These are phyloP conservation scores for Syzygium aromaticum DNA, from an alignment of 345 rosid species.

Conservation along the genomic window DNA sequence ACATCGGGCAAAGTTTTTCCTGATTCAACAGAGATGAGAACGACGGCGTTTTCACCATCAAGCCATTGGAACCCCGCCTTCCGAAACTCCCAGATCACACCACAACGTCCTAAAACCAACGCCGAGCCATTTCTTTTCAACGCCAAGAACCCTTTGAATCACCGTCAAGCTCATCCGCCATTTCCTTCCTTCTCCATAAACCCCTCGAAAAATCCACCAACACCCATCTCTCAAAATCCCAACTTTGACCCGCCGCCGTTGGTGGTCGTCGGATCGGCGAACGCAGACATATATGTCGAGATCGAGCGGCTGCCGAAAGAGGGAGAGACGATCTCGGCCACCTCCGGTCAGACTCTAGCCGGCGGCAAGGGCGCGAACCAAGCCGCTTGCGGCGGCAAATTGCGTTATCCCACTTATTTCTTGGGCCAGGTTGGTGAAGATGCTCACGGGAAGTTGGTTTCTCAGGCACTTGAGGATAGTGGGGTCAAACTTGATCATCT, in stretches of 20 bases:
- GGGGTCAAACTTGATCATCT: slow-evolving; percentile 61
- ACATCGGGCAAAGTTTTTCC: background rate
- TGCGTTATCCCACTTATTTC: slow-evolving; percentile 70
- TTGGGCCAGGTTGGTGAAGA: slow-evolving; percentile 80
- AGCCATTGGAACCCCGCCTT: background rate
- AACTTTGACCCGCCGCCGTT: slow-evolving; percentile 33
- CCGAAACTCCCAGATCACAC: background rate
- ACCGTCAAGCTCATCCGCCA: background rate
- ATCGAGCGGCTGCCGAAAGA: slow-evolving; percentile 65
- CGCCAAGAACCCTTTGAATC: background rate
- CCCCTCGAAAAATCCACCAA: slow-evolving; percentile 5
- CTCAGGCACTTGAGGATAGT: slow-evolving; percentile 47
- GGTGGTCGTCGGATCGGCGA: slow-evolving; percentile 88
- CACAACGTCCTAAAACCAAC: background rate
- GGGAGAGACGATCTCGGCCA: slow-evolving; percentile 85
- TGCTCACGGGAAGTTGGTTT: slow-evolving; percentile 66
- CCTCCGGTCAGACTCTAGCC: slow-evolving; percentile 64
- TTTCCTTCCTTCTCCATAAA: slow-evolving; percentile 28
- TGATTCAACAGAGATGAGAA: background rate
- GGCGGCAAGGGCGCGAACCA: slow-evolving; percentile 97
- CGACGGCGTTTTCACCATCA: slow-evolving; percentile 1
- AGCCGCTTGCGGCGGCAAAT: slow-evolving; percentile 81
- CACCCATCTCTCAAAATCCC: slow-evolving; percentile 12
- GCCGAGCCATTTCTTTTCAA: background rate
- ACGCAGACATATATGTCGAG: slow-evolving; percentile 80